Conservation (phyloP, 2,329 filamentous ascomycete genomes). For the Byssoonygena ceratinophila region DNA sequence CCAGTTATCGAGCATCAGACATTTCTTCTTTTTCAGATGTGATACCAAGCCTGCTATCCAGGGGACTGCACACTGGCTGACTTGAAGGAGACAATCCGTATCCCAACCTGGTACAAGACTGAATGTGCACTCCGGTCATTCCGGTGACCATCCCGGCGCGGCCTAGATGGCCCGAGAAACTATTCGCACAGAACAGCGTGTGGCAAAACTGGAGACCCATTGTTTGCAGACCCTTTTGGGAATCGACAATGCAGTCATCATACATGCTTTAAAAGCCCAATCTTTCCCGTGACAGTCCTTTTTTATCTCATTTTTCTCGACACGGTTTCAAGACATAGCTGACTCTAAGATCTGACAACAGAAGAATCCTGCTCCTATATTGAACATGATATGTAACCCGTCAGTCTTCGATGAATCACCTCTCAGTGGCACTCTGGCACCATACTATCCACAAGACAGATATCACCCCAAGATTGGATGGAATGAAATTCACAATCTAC, state of each 20-base stretch:
- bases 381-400: background rate
- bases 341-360: background rate
- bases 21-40: background rate
- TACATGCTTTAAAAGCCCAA: background rate
- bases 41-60: background rate
- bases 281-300: too few relatives aligned
- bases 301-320: too few relatives aligned
- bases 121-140: background rate
- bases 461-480: background rate
- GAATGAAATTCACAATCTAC: background rate
- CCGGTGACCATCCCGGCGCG: background rate
- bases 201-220: background rate
- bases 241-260: background rate
- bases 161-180: background rate
- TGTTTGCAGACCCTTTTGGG: background rate
- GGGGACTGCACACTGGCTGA: too few relatives aligned
- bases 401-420: background rate
- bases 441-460: background rate
- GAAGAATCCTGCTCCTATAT: background rate
- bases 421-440: background rate
- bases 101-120: background rate
- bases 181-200: background rate
- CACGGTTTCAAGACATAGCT: too few relatives aligned
- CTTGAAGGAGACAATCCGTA: too few relatives aligned
- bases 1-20: background rate